Evolutionary conservation across 2,329 filamentous ascomycete species (phyloP), one percentile per base, ranked within the genome.

Genomic region (Sarocladiaceae sp.): DNA sequence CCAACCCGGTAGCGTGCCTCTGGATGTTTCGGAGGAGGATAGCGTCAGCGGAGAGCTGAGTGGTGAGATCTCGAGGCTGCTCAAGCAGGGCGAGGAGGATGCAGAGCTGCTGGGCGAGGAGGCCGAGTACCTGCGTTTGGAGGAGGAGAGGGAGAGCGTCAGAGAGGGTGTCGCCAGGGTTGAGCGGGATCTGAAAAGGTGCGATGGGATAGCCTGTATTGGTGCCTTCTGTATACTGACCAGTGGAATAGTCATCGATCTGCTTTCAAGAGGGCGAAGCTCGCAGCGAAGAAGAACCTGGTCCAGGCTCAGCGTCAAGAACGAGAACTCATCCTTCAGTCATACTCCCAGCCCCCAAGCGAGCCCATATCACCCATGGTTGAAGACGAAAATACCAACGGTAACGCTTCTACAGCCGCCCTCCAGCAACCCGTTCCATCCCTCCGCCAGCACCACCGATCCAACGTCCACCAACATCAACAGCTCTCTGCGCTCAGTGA

Each of bases 11-110:
- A 75, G 75, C 2, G 67, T 78, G 34, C 73, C 76, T 16, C 66
- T 77, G 4, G 65, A 63, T 45, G 60, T 63, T 7, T 66, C 67
- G 43, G 68, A 72, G 16, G 74, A 76, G 41, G 44, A 41, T 12
- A 73, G 74, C 49, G 70, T 74, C 27, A 79, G 83, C 45, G 62
- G 82, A 16, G 89, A 95, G 64, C 76, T 96, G 26, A 79, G 80
- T 51, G 73, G 78, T 18, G 89, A 96, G 61, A 95, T 96, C 50
- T 82, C 84, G 52, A 81, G 87, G 56, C 76, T 77, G 15, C 65
- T 96, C 48, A 83, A 87, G 53, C 82, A 86, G 46, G 78, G 85
- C 41, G 83, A 94, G 55, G 88, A 94, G 50, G 88, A 95, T 47
- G 76, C 93, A 51, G 90, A 95, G 61, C 64, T 93, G 15, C 59